Evolutionary conservation across 1,284 basidiomycete genomes (phyloP).

Genomic region (Butyriboletus appendiculatus): DNA sequence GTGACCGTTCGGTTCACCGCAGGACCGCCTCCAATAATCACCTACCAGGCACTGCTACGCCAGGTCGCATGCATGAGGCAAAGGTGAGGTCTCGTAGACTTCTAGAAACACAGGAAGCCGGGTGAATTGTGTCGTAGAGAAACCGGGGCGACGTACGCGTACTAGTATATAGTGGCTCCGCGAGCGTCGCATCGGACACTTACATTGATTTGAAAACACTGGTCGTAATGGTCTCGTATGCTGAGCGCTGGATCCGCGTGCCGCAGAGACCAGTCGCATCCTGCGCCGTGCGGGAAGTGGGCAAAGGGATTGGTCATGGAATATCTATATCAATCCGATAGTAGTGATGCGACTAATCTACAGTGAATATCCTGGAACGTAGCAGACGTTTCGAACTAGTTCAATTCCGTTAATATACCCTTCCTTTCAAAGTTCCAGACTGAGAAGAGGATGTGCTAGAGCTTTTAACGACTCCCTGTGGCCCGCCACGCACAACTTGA

Average conservation of each 20-base stretch:
- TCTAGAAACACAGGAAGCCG: constrained; percentile 4
- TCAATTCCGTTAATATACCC: constrained; percentile 12
- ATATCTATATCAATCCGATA: constrained; percentile 8
- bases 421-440: constrained; percentile 27
- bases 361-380: constrained; percentile 15
- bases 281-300: not conserved
- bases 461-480: constrained; percentile 20
- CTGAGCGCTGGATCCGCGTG: not conserved
- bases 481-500: constrained; percentile 9
- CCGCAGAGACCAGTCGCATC: not conserved
- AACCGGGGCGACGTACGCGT: not conserved
- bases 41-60: constrained; percentile 13
- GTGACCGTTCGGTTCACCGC: constrained; percentile 4
- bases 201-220: not conserved
- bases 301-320: not conserved
- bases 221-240: not conserved
- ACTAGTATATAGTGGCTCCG: not conserved
- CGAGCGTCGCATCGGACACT: not conserved
- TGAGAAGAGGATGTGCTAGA: constrained; percentile 29
- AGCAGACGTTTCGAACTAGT: not conserved
- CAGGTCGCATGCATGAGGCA: constrained; percentile 18
- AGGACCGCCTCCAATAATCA: constrained; percentile 15
- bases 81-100: constrained; percentile 14
- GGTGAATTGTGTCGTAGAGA: not conserved
- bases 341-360: constrained; percentile 23